These are phyloP conservation scores for Nannochloris sp. DNA, from an alignment of 139 green algal genomes.

Conservation along the genomic window DNA sequence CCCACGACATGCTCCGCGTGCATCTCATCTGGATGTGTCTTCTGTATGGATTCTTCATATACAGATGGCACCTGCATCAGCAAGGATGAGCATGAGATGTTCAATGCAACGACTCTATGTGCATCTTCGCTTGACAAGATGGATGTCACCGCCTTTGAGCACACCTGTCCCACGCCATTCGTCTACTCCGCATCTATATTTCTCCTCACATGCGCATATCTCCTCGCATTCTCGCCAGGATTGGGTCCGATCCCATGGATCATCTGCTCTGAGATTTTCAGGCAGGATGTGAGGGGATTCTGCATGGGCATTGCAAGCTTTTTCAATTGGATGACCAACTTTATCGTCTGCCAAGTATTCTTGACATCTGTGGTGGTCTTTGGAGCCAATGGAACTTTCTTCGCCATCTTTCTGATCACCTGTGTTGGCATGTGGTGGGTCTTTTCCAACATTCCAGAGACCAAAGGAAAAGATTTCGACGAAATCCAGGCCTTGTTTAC, in stretches of 20 bases:
- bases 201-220: slow-evolving; percentile 32
- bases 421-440: slow-evolving; percentile 32
- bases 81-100: too few relatives aligned
- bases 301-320: slow-evolving; percentile 41
- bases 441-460: slow-evolving; percentile 44
- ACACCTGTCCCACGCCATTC: background rate
- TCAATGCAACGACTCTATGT: too few relatives aligned
- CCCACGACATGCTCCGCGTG: background rate
- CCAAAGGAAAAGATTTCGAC: slow-evolving; percentile 42
- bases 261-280: slow-evolving; percentile 67
- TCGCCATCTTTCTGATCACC: slow-evolving; percentile 15
- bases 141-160: background rate
- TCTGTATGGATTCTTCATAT: background rate
- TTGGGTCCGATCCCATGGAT: slow-evolving; percentile 67
- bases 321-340: slow-evolving; percentile 64
- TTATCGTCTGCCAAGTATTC: slow-evolving; percentile 53
- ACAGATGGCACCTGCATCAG: too few relatives aligned
- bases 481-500: slow-evolving; percentile 22
- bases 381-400: slow-evolving; percentile 35
- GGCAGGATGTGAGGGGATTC: slow-evolving; percentile 28
- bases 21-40: background rate
- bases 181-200: background rate
- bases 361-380: slow-evolving; percentile 34
- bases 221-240: slow-evolving; percentile 56
- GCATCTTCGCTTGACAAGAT: too few relatives aligned